These are phyloP conservation scores for Camelina laxa DNA, from an alignment of 345 rosid species.

Conservation along the genomic window DNA sequence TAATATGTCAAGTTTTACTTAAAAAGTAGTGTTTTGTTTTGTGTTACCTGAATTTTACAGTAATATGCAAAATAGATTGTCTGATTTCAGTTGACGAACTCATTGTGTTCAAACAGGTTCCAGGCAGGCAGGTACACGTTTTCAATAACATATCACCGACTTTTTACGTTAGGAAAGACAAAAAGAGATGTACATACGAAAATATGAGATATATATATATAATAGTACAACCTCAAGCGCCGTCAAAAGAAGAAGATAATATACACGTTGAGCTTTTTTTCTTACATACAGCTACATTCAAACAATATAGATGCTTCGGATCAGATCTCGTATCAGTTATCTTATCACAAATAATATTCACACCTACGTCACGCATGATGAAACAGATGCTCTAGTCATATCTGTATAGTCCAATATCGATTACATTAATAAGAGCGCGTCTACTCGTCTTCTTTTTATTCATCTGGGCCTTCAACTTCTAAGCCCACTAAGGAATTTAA, in stretches of 20 bases:
- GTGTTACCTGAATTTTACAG: background rate
- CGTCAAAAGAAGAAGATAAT: background rate
- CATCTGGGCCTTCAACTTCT: background rate
- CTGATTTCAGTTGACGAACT: background rate
- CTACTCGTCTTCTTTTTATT: background rate
- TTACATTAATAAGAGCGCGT: background rate
- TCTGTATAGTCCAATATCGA: background rate
- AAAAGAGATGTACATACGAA: background rate
- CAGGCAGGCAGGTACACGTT: background rate
- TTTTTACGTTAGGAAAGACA: background rate
- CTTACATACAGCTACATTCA: background rate
- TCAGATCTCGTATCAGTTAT: background rate
- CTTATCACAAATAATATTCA: background rate
- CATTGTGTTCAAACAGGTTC: background rate
- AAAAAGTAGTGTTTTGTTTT: background rate
- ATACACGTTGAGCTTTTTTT: background rate
- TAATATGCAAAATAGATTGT: background rate
- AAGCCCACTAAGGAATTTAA: background rate
- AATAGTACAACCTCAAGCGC: background rate
- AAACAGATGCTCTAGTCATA: background rate
- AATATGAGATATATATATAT: background rate
- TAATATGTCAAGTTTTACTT: background rate
- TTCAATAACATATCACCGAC: constrained; percentile 1
- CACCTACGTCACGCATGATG: constrained; percentile 15
- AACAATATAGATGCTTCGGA: background rate